Percentiles rank a stretch among this genome's conserved stretches.
These are phyloP conservation scores for Oryza longistaminata DNA, from an alignment of 176 grass and related monocot genomes.

Conservation along the genomic window DNA sequence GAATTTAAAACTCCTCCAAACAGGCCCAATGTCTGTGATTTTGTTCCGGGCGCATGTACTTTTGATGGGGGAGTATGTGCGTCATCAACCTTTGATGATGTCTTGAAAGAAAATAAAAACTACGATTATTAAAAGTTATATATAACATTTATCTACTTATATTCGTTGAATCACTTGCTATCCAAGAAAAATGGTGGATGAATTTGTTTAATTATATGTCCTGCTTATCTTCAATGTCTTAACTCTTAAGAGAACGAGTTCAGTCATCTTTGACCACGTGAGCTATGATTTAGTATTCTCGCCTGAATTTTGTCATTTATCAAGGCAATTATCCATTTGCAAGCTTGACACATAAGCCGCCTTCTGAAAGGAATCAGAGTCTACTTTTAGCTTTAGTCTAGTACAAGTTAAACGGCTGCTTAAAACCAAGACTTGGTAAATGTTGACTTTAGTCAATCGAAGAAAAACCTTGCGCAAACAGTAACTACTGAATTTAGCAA, in stretches of 20 bases:
- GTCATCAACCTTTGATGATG: too few species aligned
- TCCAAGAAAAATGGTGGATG: background rate
- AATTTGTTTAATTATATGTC: background rate
- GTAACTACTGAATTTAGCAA: too few species aligned
- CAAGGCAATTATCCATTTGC: background rate
- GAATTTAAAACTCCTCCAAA: too few species aligned
- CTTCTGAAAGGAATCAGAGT: background rate
- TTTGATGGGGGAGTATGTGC: too few species aligned
- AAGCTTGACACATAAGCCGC: background rate
- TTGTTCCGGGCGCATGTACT: too few species aligned
- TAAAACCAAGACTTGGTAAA: background rate
- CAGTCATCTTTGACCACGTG: background rate
- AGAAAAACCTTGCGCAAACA: background rate
- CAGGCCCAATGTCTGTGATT: too few species aligned
- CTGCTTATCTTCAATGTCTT: background rate
- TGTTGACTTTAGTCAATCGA: background rate
- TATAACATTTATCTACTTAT: background rate
- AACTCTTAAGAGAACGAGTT: background rate
- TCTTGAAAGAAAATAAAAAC: too few species aligned
- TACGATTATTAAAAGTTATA: background rate
- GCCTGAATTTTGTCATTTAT: background rate
- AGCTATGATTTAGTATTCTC: background rate
- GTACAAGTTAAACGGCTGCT: background rate
- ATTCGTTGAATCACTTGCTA: background rate
- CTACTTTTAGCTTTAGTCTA: background rate